Conservation (phyloP, 2,329 filamentous ascomycete species). For the Phialemoniopsis sp. region DNA sequence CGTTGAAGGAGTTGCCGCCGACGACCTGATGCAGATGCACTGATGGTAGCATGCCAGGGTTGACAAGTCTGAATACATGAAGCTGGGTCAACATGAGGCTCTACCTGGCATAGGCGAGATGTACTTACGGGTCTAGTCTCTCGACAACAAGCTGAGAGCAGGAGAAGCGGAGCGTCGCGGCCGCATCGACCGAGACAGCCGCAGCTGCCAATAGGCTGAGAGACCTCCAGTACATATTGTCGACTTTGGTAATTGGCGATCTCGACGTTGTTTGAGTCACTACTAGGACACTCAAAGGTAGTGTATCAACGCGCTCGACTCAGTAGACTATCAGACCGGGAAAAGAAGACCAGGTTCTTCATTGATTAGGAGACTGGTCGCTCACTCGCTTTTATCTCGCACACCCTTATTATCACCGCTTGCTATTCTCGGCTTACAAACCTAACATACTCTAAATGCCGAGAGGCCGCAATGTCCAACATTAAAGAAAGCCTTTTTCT, state of each 20-base stretch:
- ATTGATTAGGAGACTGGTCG: no score
- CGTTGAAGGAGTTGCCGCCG: conserved; percentile 22
- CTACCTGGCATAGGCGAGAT: not conserved
- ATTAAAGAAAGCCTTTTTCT: no score
- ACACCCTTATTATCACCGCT: no score
- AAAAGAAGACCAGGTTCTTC: no score
- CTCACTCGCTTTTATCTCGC: no score
- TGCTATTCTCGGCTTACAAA: no score
- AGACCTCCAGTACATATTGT: conserved; percentile 4
- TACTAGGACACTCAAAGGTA: no score
- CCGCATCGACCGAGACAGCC: conserved; percentile 4
- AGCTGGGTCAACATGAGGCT: not conserved
- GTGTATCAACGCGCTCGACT: no score
- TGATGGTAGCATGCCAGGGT: conserved; percentile 5
- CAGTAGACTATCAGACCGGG: no score
- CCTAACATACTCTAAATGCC: no score
- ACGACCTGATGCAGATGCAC: conserved; percentile 9
- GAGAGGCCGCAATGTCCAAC: no score
- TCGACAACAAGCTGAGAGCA: conserved; percentile 9
- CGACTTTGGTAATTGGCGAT: not conserved
- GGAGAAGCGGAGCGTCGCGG: conserved; percentile 8
- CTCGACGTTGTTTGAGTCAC: no score
- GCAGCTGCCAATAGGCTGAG: conserved; percentile 3
- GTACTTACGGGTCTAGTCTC: conserved; percentile 7
- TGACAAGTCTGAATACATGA: conserved; percentile 3